Percentiles rank a stretch among this genome's conserved stretches.
Evolutionary conservation across 805 yeast genomes (phyloP).

Genomic region (Metschnikowia santaceciliae): DNA sequence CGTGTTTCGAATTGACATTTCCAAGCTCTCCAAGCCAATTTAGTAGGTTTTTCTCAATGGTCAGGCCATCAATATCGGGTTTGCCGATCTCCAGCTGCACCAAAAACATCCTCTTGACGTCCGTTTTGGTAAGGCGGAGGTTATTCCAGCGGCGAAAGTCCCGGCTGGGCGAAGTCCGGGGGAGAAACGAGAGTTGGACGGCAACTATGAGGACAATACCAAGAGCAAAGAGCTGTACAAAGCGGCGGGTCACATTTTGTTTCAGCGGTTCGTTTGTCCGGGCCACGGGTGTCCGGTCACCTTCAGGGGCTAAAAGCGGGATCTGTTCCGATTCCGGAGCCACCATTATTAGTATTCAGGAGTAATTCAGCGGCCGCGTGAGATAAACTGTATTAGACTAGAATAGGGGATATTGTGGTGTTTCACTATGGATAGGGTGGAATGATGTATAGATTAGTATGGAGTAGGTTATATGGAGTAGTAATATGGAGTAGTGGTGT

Average conservation of each 20-base stretch:
- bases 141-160: conserved; percentile 77
- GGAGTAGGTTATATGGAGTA: too few species aligned
- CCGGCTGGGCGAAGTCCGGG: conserved; percentile 76
- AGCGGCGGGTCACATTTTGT: conserved; percentile 18
- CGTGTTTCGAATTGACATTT: conserved; percentile 18
- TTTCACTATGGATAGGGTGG: too few species aligned
- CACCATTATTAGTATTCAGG: too few species aligned
- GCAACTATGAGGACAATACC: conserved; percentile 51
- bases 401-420: too few species aligned
- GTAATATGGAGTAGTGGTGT: too few species aligned
- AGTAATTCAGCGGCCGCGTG: too few species aligned
- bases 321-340: background rate
- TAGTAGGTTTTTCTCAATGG: conserved; percentile 26
- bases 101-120: conserved; percentile 61
- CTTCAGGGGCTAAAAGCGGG: background rate
- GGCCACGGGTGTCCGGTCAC: background rate
- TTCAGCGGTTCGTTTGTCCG: background rate
- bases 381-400: too few species aligned
- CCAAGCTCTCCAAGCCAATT: conserved; percentile 29
- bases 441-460: too few species aligned
- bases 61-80: conserved; percentile 14
- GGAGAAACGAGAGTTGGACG: conserved; percentile 70
- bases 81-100: conserved; percentile 19
- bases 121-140: conserved; percentile 59
- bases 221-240: conserved; percentile 43